Evolutionary conservation across 2,329 filamentous ascomycete genomes (phyloP), one percentile per base, ranked within the genome.

Genomic region (Lecanicillium sp.): DNA sequence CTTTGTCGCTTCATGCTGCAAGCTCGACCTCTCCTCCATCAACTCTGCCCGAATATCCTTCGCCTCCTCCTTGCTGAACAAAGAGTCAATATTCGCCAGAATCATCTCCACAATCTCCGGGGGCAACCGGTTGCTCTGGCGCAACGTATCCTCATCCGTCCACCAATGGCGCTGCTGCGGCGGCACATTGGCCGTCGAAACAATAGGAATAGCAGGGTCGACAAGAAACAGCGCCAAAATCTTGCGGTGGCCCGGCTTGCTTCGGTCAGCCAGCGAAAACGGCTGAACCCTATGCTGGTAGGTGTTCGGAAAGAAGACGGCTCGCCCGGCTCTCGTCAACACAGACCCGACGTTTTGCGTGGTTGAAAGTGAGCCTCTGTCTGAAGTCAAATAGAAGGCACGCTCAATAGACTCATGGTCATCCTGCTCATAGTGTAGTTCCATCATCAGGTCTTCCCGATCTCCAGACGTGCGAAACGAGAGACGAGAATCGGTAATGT

Each of bases 181-280:
- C 15, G 64, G 62, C n/a, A 68, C 60, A 19, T 66, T 68, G 20
- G 60, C 58, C 9, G 65, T 68, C 1, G 59, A 62, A 40, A 65
- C 54, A 56, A 68, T 38, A 2, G 64, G 65, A 2, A 62, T 46
- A 15, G 65, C 48, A 0, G 78, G 78, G 48, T 82, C 75, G 2
- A 83, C 68, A 3, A 82, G 64, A 50, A 73, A 82, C 9, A 82
- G 57, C 0, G 71, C 73, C 3, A 82, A 56, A 34, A 80, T 73
- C 50, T 75, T 74, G 14, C 74, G 64, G 47, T 80, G 71, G 3
- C 78, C 78, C 0, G 72, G 64, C 15, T 60, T 65, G 0, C 68
- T 65, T 3, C 52, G 54, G 48, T 83, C 76, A 0, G 45, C 54
- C 1, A 81, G 65, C 6, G 53, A 44, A 46, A 80, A 80, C 1